A percentile compares a stretch with the other conserved stretches of the same genome.
These are phyloP conservation scores for Phytopythium boreale DNA, from an alignment of 352 stramenopile genomes.

Conservation along the genomic window DNA sequence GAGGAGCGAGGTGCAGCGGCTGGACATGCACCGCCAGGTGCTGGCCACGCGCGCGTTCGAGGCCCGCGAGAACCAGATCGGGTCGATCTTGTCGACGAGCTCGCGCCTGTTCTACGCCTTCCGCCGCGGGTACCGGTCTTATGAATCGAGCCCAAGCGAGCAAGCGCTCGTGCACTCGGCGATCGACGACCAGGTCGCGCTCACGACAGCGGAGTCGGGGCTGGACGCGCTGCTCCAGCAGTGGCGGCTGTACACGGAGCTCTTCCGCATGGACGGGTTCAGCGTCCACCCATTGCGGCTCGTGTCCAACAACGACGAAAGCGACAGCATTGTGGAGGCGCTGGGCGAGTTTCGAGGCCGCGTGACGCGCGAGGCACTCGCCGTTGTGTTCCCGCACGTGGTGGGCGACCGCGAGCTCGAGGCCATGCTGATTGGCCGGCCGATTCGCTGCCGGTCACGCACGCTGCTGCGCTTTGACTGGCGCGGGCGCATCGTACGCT, in stretches of 20 bases:
- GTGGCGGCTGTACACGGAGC: conserved; percentile 2
- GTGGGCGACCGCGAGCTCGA: not conserved
- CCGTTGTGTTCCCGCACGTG: not conserved
- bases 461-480: not conserved
- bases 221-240: not conserved
- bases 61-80: not conserved
- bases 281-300: not conserved
- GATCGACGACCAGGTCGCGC: too few species aligned
- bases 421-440: not conserved
- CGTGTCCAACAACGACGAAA: not conserved
- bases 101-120: not conserved
- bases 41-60: not conserved
- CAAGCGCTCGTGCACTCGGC: too few species aligned
- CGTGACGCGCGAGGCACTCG: not conserved
- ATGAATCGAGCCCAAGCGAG: too few species aligned
- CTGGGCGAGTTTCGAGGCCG: not conserved
- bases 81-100: not conserved
- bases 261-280: not conserved
- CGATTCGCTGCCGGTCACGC: not conserved
- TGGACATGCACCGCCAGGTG: not conserved
- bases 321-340: not conserved
- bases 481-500: not conserved
- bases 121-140: not conserved
- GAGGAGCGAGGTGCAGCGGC: conserved; percentile 15
- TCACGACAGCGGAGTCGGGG: too few species aligned